These are phyloP conservation scores for Suillus lakei DNA, from an alignment of 768 basidiomycete species.

Conservation along the genomic window DNA sequence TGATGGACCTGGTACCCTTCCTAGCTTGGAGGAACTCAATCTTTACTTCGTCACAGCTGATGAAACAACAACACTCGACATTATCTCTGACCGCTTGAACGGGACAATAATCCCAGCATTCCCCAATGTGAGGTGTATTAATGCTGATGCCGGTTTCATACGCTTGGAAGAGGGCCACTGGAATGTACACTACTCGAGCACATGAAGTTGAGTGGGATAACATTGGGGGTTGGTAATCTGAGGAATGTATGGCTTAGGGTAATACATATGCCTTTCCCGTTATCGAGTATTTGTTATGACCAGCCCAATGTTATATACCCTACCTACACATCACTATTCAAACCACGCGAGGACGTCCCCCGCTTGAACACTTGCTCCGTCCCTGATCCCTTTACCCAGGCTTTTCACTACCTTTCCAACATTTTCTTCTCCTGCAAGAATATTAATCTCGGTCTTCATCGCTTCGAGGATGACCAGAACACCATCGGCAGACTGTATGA, in stretches of 20 bases:
- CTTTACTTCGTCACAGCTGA: neutral
- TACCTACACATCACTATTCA: slow-evolving; percentile 11
- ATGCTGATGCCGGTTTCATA: no score
- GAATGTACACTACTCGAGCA: neutral
- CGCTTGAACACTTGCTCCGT: slow-evolving; percentile 49
- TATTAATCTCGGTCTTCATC: slow-evolving; percentile 67
- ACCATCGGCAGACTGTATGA: slow-evolving; percentile 44
- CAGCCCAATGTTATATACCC: neutral
- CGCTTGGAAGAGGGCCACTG: neutral
- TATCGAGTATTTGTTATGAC: neutral
- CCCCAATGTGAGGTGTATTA: neutral
- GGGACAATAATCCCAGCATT: slow-evolving; percentile 1
- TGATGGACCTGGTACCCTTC: slow-evolving; percentile 8
- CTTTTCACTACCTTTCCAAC: slow-evolving; percentile 48
- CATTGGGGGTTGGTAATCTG: neutral
- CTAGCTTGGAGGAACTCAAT: neutral
- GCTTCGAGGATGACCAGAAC: slow-evolving; percentile 60
- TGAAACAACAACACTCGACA: neutral
- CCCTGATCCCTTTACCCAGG: slow-evolving; percentile 45
- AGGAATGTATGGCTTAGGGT: neutral
- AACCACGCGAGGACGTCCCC: slow-evolving; percentile 50
- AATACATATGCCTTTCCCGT: neutral
- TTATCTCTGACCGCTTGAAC: neutral
- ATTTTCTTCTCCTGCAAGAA: slow-evolving; percentile 49
- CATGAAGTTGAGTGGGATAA: neutral